Evolutionary conservation across 2,329 filamentous ascomycete species (phyloP).

Genomic region (Lachnellula subtilissima): DNA sequence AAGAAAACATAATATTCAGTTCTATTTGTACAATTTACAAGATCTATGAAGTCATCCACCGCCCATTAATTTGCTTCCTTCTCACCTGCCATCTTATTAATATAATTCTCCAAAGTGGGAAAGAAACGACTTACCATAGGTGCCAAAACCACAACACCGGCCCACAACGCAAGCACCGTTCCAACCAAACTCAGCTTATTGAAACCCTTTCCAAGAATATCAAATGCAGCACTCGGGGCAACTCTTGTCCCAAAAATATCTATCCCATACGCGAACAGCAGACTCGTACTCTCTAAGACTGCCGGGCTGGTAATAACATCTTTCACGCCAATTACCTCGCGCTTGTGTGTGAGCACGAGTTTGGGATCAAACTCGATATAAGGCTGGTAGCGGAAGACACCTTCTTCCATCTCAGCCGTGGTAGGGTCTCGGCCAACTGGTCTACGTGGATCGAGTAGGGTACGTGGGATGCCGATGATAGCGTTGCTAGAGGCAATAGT

Average conservation of each 20-base stretch:
- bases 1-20: not conserved
- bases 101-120: not conserved
- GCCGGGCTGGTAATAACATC: constrained; percentile 72
- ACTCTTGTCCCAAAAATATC: constrained; percentile 86
- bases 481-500: constrained; percentile 68
- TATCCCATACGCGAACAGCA: constrained; percentile 82
- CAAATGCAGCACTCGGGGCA: constrained; percentile 84
- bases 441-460: constrained; percentile 77
- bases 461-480: constrained; percentile 74
- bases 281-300: constrained; percentile 82
- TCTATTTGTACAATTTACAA: constrained; percentile 12
- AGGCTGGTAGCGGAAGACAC: constrained; percentile 70
- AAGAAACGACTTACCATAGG: constrained; percentile 67
- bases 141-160: constrained; percentile 71
- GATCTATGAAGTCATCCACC: constrained; percentile 44
- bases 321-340: constrained; percentile 72
- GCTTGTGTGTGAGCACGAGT: constrained; percentile 72
- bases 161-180: constrained; percentile 75
- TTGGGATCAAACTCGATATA: constrained; percentile 79
- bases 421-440: constrained; percentile 82
- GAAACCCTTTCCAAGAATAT: constrained; percentile 89
- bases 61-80: constrained; percentile 63
- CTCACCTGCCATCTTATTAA: constrained; percentile 43
- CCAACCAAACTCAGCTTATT: constrained; percentile 80
- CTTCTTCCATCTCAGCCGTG: constrained; percentile 75